Evolutionary conservation across 441 rosid genomes (phyloP).

Genomic region (Adansonia grandidieri): DNA sequence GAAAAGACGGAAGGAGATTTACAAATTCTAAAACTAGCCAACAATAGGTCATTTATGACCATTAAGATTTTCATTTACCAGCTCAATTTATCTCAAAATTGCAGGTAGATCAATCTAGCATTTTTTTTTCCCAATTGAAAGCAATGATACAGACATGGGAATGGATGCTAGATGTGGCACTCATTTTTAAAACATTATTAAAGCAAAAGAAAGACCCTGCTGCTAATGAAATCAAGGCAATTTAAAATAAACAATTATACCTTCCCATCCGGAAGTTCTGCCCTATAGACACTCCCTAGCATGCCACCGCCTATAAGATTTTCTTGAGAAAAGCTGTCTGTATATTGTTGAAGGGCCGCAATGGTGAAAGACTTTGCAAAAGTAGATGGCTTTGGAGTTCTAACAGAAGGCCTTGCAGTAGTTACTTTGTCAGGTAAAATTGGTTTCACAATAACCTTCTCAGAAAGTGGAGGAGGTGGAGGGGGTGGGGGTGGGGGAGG

Average conservation of each 20-base stretch:
- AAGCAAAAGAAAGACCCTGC: neutral
- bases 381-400: slow-evolving; percentile 39
- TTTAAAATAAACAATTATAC: slow-evolving; percentile 43
- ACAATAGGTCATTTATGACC: neutral
- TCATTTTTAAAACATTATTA: neutral
- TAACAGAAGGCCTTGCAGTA: slow-evolving; percentile 48
- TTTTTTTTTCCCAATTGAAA: neutral
- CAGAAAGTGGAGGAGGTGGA: slow-evolving; percentile 47
- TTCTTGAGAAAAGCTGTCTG: slow-evolving; percentile 95
- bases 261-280: slow-evolving; percentile 85
- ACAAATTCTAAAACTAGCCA: neutral
- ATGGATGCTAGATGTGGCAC: neutral
- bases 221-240: slow-evolving; percentile 4
- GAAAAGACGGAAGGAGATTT: neutral
- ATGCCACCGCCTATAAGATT: slow-evolving; percentile 87
- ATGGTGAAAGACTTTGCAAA: slow-evolving; percentile 80
- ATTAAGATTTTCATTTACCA: neutral
- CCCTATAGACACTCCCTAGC: slow-evolving; percentile 93
- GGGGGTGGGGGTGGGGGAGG: slow-evolving; percentile 50
- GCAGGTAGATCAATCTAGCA: neutral
- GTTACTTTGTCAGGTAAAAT: slow-evolving; percentile 50
- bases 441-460: slow-evolving; percentile 62
- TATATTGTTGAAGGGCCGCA: slow-evolving; percentile 95
- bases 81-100: neutral
- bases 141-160: neutral